phyloP scores from a whole-genome alignment of 257 asterid genomes.

The Cruciata laevipes region DNA sequence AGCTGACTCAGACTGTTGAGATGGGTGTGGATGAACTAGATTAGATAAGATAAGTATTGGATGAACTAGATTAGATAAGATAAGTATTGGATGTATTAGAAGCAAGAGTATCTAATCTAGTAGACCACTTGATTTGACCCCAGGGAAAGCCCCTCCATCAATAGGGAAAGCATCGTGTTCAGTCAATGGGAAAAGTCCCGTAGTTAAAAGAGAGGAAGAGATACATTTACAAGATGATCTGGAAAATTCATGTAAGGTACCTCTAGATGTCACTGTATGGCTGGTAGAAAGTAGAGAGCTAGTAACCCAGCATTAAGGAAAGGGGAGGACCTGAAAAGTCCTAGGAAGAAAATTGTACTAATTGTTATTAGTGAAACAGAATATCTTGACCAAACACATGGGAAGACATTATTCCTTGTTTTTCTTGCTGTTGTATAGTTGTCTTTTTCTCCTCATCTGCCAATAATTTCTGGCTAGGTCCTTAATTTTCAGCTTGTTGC shows the following conservation, averaged over 20 bases:
- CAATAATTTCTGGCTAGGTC: neutral
- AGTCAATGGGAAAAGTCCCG: neutral
- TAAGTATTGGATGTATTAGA: neutral
- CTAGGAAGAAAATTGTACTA: neutral
- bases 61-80: neutral
- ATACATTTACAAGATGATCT: neutral
- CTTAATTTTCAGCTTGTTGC: constrained; percentile 4
- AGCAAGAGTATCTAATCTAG: neutral
- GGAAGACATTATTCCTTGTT: neutral
- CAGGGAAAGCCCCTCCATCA: too few relatives aligned
- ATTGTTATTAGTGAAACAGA: neutral
- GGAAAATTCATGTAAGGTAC: neutral
- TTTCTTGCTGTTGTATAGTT: neutral
- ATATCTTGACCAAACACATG: neutral
- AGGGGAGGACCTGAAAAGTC: neutral
- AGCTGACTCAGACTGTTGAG: neutral
- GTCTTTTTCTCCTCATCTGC: neutral
- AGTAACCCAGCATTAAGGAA: neutral
- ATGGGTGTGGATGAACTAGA: neutral
- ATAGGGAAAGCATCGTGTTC: too few relatives aligned
- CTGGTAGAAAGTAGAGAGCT: too few relatives aligned
- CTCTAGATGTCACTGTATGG: neutral
- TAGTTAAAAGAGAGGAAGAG: neutral
- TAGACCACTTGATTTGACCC: too few relatives aligned
- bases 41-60: neutral